Base-by-base conservation (phyloP, 2,329 filamentous ascomycete genomes). In the Hymenoscyphus scutula region DNA sequence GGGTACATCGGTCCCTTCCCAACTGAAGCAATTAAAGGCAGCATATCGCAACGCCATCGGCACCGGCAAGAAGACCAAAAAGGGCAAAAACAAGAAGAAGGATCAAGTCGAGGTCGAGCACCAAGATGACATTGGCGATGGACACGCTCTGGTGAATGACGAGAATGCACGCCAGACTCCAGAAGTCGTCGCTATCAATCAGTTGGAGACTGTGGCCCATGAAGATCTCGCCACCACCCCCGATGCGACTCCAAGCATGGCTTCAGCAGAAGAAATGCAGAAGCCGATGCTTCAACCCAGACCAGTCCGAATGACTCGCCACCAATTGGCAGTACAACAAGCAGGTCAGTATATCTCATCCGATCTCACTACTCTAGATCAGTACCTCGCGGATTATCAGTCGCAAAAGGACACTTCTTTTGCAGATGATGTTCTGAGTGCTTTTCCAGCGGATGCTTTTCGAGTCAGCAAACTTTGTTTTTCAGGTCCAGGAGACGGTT, bases 41-140 rank as follows among this genome's bases (percentile, higher is more conserved):
- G 73, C 72, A 27, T 75, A 74, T 64, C 67, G 69, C 60, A 68
- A 54, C 55, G 72, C 72, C 41, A 69, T 74, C 63, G 70, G 72
- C 1, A 59, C 61, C 56, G 65, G 59, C 23, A 74, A 71, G 63
- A 70, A 65, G 60, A 57, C 53, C 45, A 72, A 66, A 54, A 74
- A 70, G 61, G 58, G 53, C 13, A 67, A 68, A 62, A 67, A 62
- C 55, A 72, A 66, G 60, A 71, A 65, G 55, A 68, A 68, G 57
- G 68, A 63, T 41, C 69, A 66, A 17, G 23, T 61, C 25, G 56
- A 59, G 30, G 57, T 62, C 30, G 56, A 60, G 53, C 61, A 65
- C 7, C 60, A 57, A 30, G 64, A 68, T 11, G 45, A 32, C 11
- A 29, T 25, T n/a, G 56, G 60, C 27, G 61, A 59, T 3, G 57